These are phyloP conservation scores for Candida insectorum DNA, from an alignment of 805 yeast species.

Conservation along the genomic window DNA sequence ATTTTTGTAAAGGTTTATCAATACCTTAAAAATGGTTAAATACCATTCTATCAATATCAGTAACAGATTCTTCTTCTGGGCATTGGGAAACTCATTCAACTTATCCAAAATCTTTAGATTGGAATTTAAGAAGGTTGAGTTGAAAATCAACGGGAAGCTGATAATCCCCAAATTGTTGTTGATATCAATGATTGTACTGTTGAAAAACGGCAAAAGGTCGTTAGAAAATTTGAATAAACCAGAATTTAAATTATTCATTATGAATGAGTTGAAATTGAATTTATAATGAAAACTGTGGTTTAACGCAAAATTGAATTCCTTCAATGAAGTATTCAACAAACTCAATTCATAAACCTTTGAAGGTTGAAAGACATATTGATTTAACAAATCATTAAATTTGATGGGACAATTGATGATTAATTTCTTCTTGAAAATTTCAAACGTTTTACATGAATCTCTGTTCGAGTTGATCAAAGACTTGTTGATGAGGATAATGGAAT, in stretches of 20 bases:
- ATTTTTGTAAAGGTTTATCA: conserved; percentile 21
- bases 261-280: conserved; percentile 7
- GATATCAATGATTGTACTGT: conserved; percentile 16
- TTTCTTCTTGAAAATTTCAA: conserved; percentile 45
- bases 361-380: conserved; percentile 38
- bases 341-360: conserved; percentile 39
- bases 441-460: conserved; percentile 9
- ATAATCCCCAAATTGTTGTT: conserved; percentile 53
- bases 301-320: conserved; percentile 37
- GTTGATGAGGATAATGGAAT: conserved; percentile 51
- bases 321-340: conserved; percentile 42
- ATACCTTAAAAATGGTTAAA: conserved; percentile 40
- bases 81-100: conserved; percentile 22
- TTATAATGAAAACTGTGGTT: conserved; percentile 11
- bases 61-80: conserved; percentile 21
- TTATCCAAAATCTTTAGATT: conserved; percentile 13
- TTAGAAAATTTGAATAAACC: conserved; percentile 14
- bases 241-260: conserved; percentile 6
- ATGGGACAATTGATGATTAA: conserved; percentile 49
- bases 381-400: conserved; percentile 47
- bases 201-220: conserved; percentile 14
- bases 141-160: conserved; percentile 46
- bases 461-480: conserved; percentile 19
- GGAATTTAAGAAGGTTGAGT: conserved; percentile 26
- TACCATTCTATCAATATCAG: conserved; percentile 44